Percentiles rank a stretch among this genome's conserved stretches.
Evolutionary conservation across 441 rosid genomes (phyloP).

Genomic region (Croton setiger): DNA sequence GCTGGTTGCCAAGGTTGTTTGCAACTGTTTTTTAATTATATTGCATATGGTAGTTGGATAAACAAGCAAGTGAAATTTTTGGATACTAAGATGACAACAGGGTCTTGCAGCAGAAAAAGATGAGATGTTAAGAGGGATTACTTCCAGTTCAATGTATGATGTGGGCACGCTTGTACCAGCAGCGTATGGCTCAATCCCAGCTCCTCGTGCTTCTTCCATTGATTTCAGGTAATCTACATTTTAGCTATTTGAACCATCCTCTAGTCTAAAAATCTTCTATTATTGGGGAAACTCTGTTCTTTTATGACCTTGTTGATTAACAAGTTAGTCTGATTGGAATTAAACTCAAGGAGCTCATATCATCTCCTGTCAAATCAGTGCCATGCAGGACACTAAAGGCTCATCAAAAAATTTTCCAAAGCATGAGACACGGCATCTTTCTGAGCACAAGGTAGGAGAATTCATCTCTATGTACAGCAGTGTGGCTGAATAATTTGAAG

Average conservation of each 20-base stretch:
- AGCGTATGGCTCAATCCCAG: conserved; percentile 50
- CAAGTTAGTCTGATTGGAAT: neutral
- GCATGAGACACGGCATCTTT: conserved; percentile 59
- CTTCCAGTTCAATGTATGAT: conserved; percentile 43
- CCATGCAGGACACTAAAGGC: conserved; percentile 44
- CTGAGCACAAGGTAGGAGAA: conserved; percentile 69
- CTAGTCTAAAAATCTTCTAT: neutral
- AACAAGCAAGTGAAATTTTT: conserved; percentile 15
- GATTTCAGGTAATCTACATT: conserved; percentile 55
- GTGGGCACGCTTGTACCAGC: conserved; percentile 32
- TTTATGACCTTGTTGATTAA: neutral
- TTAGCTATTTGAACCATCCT: neutral
- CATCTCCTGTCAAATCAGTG: conserved; percentile 37
- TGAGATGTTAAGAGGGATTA: conserved; percentile 47
- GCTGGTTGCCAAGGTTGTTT: conserved; percentile 71
- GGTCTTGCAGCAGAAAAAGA: conserved; percentile 86
- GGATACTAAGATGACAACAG: conserved; percentile 55
- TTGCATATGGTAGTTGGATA: neutral
- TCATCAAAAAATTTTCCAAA: conserved; percentile 51
- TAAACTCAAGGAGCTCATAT: neutral
- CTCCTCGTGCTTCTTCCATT: conserved; percentile 50
- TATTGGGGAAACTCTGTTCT: neutral
- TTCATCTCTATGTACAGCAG: conserved; percentile 4
- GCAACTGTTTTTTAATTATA: neutral
- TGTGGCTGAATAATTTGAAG: conserved; percentile 2